Conservation (phyloP, 148 eudicot species). For the Linanthus parryae region DNA sequence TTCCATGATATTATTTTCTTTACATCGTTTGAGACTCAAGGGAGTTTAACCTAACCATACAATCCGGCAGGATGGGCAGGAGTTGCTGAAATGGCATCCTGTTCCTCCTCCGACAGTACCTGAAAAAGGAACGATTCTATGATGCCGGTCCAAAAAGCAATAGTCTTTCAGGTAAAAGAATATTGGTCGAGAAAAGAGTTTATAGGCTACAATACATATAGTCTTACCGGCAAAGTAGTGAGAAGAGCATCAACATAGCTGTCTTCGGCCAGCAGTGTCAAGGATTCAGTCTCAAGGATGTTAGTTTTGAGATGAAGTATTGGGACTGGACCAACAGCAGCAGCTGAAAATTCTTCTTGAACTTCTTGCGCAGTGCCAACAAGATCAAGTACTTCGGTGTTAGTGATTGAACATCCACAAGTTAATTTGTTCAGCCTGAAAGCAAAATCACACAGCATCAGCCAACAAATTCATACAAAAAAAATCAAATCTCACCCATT, state of each 20-base stretch:
- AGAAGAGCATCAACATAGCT: constrained; percentile 58
- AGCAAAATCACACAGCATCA: constrained; percentile 5
- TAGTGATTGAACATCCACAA: constrained; percentile 55
- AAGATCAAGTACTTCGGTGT: constrained; percentile 42
- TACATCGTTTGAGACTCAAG: background rate
- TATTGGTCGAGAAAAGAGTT: no score
- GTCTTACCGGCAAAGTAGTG: constrained; percentile 70
- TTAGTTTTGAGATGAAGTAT: constrained; percentile 48
- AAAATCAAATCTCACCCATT: no score
- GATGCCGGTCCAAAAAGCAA: no score
- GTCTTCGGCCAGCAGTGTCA: constrained; percentile 46
- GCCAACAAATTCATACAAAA: background rate
- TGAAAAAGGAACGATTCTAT: constrained; percentile 13
- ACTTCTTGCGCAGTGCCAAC: constrained; percentile 43
- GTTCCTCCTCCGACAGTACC: constrained; percentile 85
- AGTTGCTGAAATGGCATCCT: constrained; percentile 68
- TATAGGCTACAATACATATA: no score
- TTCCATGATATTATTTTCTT: background rate
- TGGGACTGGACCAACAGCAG: constrained; percentile 38
- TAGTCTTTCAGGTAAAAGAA: no score
- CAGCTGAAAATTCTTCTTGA: constrained; percentile 40
- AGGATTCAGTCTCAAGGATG: constrained; percentile 46
- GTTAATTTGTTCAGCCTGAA: constrained; percentile 51
- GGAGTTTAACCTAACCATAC: constrained; percentile 43
- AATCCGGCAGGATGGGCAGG: constrained; percentile 95